Conservation (phyloP, 1,284 basidiomycete species). For the Irpex rosettiformis region DNA sequence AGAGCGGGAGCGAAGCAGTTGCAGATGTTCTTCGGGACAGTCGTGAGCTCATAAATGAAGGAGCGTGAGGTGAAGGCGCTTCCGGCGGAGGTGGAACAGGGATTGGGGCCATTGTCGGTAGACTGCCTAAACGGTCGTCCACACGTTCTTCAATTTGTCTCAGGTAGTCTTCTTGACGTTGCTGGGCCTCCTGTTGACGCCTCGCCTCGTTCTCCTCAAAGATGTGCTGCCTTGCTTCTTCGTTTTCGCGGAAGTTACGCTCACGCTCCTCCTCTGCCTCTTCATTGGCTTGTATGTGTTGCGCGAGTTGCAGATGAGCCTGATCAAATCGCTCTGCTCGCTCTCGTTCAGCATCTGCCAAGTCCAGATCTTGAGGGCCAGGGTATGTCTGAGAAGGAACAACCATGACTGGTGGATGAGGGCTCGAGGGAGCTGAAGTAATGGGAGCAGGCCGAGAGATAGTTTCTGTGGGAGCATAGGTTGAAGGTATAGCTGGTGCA, state of each 20-base stretch:
- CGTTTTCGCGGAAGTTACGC: constrained; percentile 54
- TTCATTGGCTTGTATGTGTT: constrained; percentile 43
- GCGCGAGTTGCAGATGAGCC: constrained; percentile 41
- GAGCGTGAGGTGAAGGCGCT: constrained; percentile 4
- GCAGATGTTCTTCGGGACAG: not conserved
- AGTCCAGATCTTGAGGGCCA: constrained; percentile 33
- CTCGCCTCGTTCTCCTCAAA: constrained; percentile 58
- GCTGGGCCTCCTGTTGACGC: constrained; percentile 45
- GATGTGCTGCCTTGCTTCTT: constrained; percentile 58
- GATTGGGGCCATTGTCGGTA: constrained; percentile 17
- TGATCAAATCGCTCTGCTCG: constrained; percentile 54
- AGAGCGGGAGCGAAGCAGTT: not conserved
- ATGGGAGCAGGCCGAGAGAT: not conserved
- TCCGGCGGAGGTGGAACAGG: constrained; percentile 12
- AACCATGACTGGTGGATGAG: constrained; percentile 6
- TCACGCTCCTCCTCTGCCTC: constrained; percentile 62
- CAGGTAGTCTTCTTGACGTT: constrained; percentile 49
- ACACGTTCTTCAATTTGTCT: constrained; percentile 45
- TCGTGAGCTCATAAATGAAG: not conserved
- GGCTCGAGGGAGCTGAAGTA: not conserved
- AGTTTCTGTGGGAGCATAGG: not conserved
- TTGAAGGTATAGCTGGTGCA: not conserved
- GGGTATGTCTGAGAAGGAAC: constrained; percentile 18
- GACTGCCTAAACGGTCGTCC: constrained; percentile 27
- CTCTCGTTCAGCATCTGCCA: constrained; percentile 48